Conservation (phyloP, 768 basidiomycete genomes). For the Mrakia frigida region DNA sequence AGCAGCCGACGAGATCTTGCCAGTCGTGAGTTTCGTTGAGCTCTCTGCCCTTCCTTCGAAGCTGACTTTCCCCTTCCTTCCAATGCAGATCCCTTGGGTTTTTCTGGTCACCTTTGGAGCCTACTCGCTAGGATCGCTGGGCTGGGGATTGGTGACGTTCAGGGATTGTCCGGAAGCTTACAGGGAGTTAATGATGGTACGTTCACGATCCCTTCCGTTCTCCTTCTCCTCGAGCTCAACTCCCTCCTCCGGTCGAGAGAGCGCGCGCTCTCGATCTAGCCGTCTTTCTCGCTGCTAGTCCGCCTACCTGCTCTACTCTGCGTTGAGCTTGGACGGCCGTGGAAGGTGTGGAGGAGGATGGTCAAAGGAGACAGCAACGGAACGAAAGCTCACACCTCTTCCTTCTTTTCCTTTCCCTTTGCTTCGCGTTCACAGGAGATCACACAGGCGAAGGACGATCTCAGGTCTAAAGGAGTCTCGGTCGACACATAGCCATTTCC, state of each 20-base stretch:
- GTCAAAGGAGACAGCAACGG: background rate
- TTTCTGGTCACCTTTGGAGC: slow-evolving; percentile 71
- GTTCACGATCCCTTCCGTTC: slow-evolving; percentile 36
- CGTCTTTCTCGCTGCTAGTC: too few relatives aligned
- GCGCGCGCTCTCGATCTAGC: too few relatives aligned
- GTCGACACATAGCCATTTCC: background rate
- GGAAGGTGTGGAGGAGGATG: background rate
- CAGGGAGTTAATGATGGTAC: slow-evolving; percentile 59
- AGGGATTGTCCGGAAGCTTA: slow-evolving; percentile 76
- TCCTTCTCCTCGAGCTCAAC: too few relatives aligned
- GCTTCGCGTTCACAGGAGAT: background rate
- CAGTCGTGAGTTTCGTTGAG: slow-evolving; percentile 52
- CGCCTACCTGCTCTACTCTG: too few relatives aligned
- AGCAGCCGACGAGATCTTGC: slow-evolving; percentile 53
- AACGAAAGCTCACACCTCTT: background rate
- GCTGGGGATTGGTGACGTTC: slow-evolving; percentile 67
- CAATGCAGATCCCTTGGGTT: slow-evolving; percentile 74
- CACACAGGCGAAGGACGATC: background rate
- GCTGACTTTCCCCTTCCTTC: background rate
- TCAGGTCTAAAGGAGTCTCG: background rate
- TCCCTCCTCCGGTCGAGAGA: background rate
- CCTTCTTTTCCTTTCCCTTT: background rate
- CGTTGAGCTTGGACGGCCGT: background rate
- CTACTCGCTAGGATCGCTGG: slow-evolving; percentile 70
- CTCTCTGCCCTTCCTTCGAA: background rate